A percentile compares a stretch with the other conserved stretches of the same genome.
These are phyloP conservation scores for Lagenaria siceraria DNA, from an alignment of 306 rosid genomes.

Conservation along the genomic window DNA sequence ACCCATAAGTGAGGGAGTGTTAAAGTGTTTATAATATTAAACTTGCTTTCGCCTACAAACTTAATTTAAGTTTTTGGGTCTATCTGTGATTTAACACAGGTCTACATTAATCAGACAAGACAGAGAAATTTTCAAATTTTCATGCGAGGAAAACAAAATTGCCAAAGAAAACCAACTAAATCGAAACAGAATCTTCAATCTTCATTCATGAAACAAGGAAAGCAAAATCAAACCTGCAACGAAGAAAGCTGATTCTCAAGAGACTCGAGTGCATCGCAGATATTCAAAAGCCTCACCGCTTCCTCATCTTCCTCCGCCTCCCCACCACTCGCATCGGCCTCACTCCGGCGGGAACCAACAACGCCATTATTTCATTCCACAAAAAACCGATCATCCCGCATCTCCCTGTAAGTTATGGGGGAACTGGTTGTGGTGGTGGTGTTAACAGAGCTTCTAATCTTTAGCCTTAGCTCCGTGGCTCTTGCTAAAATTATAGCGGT, in stretches of 20 bases:
- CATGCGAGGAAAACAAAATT: neutral
- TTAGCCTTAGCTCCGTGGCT: constrained; percentile 72
- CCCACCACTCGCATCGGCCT: neutral
- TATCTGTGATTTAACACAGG: neutral
- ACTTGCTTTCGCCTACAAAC: too few relatives aligned
- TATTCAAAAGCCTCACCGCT: constrained; percentile 49
- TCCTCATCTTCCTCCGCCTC: constrained; percentile 30
- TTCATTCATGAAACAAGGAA: neutral
- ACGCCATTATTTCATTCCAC: constrained; percentile 6
- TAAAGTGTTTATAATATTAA: too few relatives aligned
- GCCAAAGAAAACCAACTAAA: neutral
- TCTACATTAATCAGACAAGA: neutral
- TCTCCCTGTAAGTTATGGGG: neutral
- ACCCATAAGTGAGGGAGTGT: too few relatives aligned
- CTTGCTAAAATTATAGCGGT: constrained; percentile 72
- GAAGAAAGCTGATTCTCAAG: constrained; percentile 80
- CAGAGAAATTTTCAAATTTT: neutral
- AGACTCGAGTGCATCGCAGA: constrained; percentile 74
- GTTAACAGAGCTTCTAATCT: constrained; percentile 57
- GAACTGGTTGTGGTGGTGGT: constrained; percentile 9
- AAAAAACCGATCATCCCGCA: constrained; percentile 11
- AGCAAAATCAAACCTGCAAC: constrained; percentile 45
- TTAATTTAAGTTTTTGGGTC: too few relatives aligned
- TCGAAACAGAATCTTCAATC: neutral
- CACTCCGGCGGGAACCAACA: neutral